Evolutionary conservation across 345 rosid species (phyloP).

Genomic region (Pistacia vera): DNA sequence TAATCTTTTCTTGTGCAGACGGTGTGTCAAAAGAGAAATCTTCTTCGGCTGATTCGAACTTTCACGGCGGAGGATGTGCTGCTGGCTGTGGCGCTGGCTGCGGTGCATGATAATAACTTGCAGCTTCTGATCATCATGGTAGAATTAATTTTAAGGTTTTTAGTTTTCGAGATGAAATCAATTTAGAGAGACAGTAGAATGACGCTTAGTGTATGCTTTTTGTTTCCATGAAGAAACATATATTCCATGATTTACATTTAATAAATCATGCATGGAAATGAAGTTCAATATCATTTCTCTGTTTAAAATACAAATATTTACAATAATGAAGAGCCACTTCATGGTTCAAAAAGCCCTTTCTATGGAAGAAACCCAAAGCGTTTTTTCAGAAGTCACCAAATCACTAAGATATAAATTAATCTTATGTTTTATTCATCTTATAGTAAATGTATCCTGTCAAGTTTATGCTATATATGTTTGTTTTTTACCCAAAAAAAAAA

Average conservation of each 20-base stretch:
- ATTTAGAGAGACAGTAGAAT: background rate
- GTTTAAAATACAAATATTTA: too few species aligned
- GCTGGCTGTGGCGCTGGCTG: conserved; percentile 51
- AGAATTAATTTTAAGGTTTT: background rate
- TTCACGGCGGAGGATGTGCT: conserved; percentile 42
- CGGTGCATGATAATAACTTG: conserved; percentile 33
- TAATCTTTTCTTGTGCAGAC: conserved; percentile 55
- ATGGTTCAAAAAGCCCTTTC: too few species aligned
- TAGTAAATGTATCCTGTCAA: too few species aligned
- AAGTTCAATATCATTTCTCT: too few species aligned
- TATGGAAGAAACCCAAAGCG: too few species aligned
- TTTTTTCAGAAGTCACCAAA: too few species aligned
- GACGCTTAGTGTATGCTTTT: background rate
- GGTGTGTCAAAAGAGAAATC: conserved; percentile 42
- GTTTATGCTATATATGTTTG: too few species aligned
- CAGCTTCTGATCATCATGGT: background rate
- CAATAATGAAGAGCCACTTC: too few species aligned
- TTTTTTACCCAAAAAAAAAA: too few species aligned
- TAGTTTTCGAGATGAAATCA: background rate
- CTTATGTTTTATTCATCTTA: too few species aligned
- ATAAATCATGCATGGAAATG: too few species aligned
- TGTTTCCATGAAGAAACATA: background rate
- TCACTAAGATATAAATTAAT: too few species aligned
- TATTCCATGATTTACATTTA: background rate
- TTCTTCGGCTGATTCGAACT: conserved; percentile 23